Base-by-base conservation (phyloP, 2,329 filamentous ascomycete genomes). In the Sclerotinia subarctica region DNA sequence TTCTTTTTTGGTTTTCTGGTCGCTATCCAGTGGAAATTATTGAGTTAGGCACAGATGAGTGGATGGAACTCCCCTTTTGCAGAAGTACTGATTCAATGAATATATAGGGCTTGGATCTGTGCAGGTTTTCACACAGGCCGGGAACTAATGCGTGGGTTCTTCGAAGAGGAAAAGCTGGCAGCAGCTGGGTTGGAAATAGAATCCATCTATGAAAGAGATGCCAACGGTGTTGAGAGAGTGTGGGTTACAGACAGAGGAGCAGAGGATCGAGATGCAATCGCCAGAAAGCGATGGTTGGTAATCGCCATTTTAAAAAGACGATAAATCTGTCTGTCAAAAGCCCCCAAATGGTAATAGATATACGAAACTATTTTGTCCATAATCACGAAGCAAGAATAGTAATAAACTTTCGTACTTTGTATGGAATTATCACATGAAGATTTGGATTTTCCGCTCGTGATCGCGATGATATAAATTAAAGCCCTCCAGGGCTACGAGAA, bases 61-160 rank as follows among this genome's bases (percentile, higher is more conserved):
- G 38, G 24, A 47, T 15, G 2, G 1, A 26, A 47, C 17, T 46
- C 35, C 32, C 44, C 44, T 44, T 11, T 46, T 46, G 24, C 52
- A 44, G 52, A 65, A 66, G 11, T 49, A 51, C 58, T 62, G 58
- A 62, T 62, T 62, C 58, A 62, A 62, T 38, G n/a, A 24, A 62
- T 19, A 49, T 38, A 21, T 44, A 66, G 64, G 46, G 84, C 87
- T 63, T 87, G 88, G 79, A 85, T 89, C n/a, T 82, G 92, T 8
- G 89, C 86, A 0, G 90, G 88, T 0, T 91, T 93, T 72, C 90
- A 93, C 74, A 91, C 90, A 0, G 90, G 90, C 0, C 81, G 90
- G 47, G 81, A 81, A 26, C 88, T 88, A 76, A 82, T 92, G 80
- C 81, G 81, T n/a, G 82, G 79, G 0, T 93, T 93, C 78, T 92